Percentiles rank a stretch among this genome's conserved stretches.
Evolutionary conservation across 2,329 filamentous ascomycete species (phyloP).

Genomic region (Colletotrichum sp.): DNA sequence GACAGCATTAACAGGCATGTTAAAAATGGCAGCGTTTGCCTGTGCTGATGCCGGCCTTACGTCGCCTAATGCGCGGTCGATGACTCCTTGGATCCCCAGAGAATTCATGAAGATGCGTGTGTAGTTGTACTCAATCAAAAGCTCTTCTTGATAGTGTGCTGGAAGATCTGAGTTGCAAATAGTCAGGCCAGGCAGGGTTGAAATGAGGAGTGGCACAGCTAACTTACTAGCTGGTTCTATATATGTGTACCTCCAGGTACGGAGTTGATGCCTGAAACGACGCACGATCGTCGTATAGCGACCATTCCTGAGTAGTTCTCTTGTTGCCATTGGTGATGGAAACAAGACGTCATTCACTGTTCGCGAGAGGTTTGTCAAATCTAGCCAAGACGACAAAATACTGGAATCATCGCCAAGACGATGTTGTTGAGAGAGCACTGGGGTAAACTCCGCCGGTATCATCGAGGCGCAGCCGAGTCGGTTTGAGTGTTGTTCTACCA

Average conservation of each 20-base stretch:
- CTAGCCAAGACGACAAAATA: slow-evolving; percentile 57
- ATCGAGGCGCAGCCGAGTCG: background rate
- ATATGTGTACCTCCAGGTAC: background rate
- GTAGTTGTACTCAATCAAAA: slow-evolving; percentile 57
- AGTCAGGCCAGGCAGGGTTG: background rate
- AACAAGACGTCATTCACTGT: slow-evolving; percentile 60
- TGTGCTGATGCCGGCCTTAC: slow-evolving; percentile 6
- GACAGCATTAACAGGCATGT: slow-evolving; percentile 45
- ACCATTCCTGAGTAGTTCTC: slow-evolving; percentile 46
- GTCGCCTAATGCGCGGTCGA: slow-evolving; percentile 52
- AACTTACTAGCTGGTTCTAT: background rate
- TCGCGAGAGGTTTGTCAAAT: slow-evolving; percentile 50
- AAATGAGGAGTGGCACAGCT: background rate
- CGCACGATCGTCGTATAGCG: slow-evolving; percentile 38
- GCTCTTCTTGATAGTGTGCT: slow-evolving; percentile 32
- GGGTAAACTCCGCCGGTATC: background rate
- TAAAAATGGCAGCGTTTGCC: slow-evolving; percentile 29
- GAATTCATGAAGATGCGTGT: slow-evolving; percentile 48
- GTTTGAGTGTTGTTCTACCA: background rate
- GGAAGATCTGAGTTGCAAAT: background rate
- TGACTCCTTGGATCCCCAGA: slow-evolving; percentile 61
- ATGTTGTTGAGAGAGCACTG: background rate
- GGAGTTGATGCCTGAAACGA: slow-evolving; percentile 9
- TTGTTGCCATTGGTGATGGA: slow-evolving; percentile 44
- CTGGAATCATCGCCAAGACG: slow-evolving; percentile 24